Percentiles rank a stretch among this genome's conserved stretches.
phyloP scores from a whole-genome alignment of 164 flowering plant species.

The Akebia trifoliata region DNA sequence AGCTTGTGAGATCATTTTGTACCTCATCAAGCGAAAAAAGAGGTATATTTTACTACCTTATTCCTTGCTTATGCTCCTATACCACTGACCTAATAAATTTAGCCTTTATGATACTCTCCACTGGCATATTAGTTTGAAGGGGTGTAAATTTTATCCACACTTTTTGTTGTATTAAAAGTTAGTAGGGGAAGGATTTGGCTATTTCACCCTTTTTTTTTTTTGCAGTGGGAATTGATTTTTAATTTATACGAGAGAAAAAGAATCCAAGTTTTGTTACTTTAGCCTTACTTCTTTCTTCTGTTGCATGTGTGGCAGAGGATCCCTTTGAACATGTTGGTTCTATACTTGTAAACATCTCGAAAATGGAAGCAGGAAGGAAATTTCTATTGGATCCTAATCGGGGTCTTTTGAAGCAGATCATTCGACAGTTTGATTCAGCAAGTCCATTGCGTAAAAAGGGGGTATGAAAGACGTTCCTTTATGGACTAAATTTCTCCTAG shows the following conservation, averaged over 20 bases:
- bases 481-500: not conserved
- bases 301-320: conserved; percentile 50
- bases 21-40: conserved; percentile 49
- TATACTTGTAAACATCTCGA: conserved; percentile 82
- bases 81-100: not conserved
- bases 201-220: not conserved
- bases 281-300: conserved; percentile 2
- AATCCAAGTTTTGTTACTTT: too few relatives aligned
- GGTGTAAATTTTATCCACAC: not conserved
- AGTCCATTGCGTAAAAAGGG: conserved; percentile 75
- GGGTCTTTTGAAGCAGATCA: conserved; percentile 76
- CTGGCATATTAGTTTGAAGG: not conserved
- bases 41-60: conserved; percentile 29
- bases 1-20: conserved; percentile 94
- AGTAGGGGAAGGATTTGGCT: not conserved
- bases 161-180: not conserved
- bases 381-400: conserved; percentile 73
- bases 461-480: conserved; percentile 35
- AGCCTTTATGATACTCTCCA: not conserved
- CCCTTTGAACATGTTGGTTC: conserved; percentile 91
- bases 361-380: conserved; percentile 65
- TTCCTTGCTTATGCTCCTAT: not conserved
- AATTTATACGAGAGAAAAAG: too few relatives aligned
- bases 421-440: conserved; percentile 80
- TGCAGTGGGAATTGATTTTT: not conserved